Evolutionary conservation across 169 alveolate genomes (phyloP).

Genomic region (Plasmodium knowlesi): DNA sequence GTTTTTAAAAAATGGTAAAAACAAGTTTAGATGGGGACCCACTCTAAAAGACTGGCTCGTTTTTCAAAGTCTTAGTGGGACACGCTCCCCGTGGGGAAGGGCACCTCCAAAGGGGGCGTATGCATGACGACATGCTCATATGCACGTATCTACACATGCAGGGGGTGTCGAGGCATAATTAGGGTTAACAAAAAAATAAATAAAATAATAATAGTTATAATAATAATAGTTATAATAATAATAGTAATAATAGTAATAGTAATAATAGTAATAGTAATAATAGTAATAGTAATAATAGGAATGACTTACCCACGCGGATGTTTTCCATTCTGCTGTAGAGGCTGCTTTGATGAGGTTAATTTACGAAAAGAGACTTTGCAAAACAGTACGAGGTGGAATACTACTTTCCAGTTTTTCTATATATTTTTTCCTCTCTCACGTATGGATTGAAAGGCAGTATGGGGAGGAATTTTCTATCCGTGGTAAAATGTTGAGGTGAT

Average conservation of each 20-base stretch:
- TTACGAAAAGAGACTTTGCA: neutral
- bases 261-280: no score
- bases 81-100: neutral
- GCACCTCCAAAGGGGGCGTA: neutral
- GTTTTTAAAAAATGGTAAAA: neutral
- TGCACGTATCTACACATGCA: neutral
- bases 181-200: constrained; percentile 5
- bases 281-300: no score
- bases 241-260: no score
- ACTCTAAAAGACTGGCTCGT: neutral
- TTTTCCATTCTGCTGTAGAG: constrained; percentile 47
- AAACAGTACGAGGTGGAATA: neutral
- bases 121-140: neutral
- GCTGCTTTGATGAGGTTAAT: neutral
- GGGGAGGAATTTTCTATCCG: neutral
- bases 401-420: neutral
- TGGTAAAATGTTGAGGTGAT: neutral
- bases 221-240: no score
- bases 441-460: neutral
- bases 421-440: neutral
- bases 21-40: neutral
- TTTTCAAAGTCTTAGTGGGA: neutral
- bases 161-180: neutral
- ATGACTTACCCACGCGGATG: constrained; percentile 39
- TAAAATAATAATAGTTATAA: no score